A percentile compares a stretch with the other conserved stretches of the same genome.
Evolutionary conservation across 495 filamentous ascomycete genomes (phyloP).

Genomic region (Penicillium tannophilum): DNA sequence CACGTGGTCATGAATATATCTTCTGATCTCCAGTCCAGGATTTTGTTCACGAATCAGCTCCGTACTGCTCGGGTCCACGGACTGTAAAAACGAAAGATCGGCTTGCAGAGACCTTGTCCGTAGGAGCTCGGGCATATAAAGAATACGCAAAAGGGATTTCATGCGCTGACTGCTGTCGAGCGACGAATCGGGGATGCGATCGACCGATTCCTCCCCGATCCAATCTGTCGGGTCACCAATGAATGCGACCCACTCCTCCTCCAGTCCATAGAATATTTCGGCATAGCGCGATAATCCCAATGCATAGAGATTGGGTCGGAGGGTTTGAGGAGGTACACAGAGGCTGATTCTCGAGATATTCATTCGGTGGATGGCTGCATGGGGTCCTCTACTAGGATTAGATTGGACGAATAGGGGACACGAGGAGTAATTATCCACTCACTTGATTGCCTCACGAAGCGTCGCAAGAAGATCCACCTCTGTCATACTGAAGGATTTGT

Average conservation of each 20-base stretch:
- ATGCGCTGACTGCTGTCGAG: constrained; percentile 9
- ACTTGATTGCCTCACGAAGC: constrained; percentile 16
- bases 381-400: constrained; percentile 13
- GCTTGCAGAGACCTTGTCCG: constrained; percentile 14
- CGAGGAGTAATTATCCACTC: background rate
- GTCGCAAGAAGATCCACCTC: constrained; percentile 13
- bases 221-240: constrained; percentile 21
- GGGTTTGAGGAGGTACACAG: constrained; percentile 13
- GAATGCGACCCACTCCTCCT: constrained; percentile 15
- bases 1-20: constrained; percentile 20
- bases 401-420: background rate
- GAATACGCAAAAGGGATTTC: constrained; percentile 9
- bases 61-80: background rate
- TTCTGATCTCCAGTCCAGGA: constrained; percentile 1
- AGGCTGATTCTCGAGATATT: constrained; percentile 18
- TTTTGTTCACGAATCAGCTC: background rate
- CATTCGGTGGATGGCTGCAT: constrained; percentile 19
- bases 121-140: constrained; percentile 19
- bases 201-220: constrained; percentile 12
- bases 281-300: constrained; percentile 20
- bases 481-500: constrained; percentile 5
- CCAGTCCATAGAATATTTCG: constrained; percentile 17
- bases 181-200: background rate
- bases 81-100: constrained; percentile 15
- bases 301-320: constrained; percentile 7